These are phyloP conservation scores for Lentinus brumalis DNA, from an alignment of 768 basidiomycete genomes.

Conservation along the genomic window DNA sequence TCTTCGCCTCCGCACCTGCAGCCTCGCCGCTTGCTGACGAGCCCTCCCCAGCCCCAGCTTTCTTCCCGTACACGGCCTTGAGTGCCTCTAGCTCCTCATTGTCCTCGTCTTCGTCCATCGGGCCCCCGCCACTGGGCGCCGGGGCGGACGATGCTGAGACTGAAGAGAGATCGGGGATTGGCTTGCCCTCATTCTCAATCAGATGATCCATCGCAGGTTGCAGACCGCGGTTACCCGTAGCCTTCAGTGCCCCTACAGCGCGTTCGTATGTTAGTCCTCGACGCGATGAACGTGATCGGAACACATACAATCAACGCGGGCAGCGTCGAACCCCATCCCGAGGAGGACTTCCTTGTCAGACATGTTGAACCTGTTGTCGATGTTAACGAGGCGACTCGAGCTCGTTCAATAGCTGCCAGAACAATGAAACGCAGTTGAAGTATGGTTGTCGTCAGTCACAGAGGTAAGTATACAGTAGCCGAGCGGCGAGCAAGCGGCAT, in stretches of 20 bases:
- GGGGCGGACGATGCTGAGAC: constrained; percentile 36
- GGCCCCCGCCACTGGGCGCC: constrained; percentile 19
- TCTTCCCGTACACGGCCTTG: constrained; percentile 45
- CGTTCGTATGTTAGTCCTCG: not conserved
- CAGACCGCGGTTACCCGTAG: constrained; percentile 80
- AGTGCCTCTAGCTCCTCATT: constrained; percentile 74
- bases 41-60: constrained; percentile 32
- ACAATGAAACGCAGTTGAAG: too few species aligned
- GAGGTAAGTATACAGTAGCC: not conserved
- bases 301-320: constrained; percentile 81
- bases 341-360: constrained; percentile 74
- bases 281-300: constrained; percentile 6
- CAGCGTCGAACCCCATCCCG: constrained; percentile 84
- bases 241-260: constrained; percentile 80
- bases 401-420: too few species aligned
- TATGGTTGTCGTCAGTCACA: too few species aligned
- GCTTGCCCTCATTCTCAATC: constrained; percentile 74
- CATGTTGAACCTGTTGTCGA: constrained; percentile 27
- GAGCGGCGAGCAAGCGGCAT: not conserved
- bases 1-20: constrained; percentile 42
- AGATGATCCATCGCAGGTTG: constrained; percentile 93
- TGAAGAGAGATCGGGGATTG: constrained; percentile 64
- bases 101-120: constrained; percentile 61
- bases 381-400: too few species aligned
- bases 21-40: constrained; percentile 54